These are phyloP conservation scores for Nemania serpens DNA, from an alignment of 2,329 filamentous ascomycete genomes.

Conservation along the genomic window DNA sequence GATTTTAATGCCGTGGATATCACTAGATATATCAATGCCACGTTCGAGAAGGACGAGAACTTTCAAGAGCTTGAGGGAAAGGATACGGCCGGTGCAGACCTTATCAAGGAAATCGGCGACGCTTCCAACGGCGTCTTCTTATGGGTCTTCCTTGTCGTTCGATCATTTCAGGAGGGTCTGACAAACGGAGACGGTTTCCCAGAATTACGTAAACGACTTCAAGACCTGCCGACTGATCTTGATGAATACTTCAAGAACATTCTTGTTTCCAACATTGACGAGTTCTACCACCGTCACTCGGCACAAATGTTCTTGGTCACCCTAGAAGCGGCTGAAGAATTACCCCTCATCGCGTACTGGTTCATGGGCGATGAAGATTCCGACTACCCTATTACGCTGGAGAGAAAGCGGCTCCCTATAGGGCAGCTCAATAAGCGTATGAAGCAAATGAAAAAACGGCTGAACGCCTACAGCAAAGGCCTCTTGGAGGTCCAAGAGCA, in stretches of 20 bases:
- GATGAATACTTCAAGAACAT: conserved; percentile 1
- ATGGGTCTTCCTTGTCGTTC: conserved; percentile 10
- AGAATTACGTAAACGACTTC: neutral
- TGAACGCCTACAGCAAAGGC: conserved; percentile 6
- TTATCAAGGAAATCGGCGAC: neutral
- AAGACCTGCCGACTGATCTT: neutral
- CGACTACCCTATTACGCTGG: neutral
- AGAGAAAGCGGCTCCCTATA: neutral
- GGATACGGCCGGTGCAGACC: neutral
- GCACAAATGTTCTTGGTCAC: neutral
- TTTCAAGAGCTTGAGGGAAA: neutral
- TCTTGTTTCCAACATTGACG: neutral
- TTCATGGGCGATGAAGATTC: conserved; percentile 6
- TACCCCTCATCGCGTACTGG: neutral
- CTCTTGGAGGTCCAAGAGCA: conserved; percentile 3
- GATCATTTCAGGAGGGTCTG: conserved; percentile 4
- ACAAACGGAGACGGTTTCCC: neutral
- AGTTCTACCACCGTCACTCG: conserved; percentile 1
- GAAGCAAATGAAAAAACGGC: neutral
- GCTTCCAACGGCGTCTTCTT: conserved; percentile 7
- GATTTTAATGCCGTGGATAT: conserved; percentile 6
- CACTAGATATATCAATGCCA: neutral
- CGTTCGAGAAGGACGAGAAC: neutral
- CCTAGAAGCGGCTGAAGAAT: neutral
- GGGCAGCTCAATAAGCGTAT: neutral